Evolutionary conservation across 352 stramenopile genomes (phyloP).

Genomic region (Albugo candida): DNA sequence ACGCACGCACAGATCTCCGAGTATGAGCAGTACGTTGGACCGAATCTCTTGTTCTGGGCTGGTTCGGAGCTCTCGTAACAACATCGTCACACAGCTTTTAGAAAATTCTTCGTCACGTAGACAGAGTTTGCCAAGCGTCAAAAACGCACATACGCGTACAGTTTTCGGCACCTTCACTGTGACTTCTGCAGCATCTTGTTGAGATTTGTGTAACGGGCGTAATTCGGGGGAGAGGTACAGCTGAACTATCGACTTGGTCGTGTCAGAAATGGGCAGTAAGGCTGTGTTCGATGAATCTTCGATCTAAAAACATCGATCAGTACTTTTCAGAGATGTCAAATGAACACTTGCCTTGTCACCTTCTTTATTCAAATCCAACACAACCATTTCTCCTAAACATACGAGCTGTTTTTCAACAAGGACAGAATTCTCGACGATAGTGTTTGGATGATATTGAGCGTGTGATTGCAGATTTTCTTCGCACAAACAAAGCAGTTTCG

Average conservation of each 20-base stretch:
- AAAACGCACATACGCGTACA: constrained; percentile 84
- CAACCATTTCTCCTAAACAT: constrained; percentile 50
- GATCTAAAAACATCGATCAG: not conserved
- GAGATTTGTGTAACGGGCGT: constrained; percentile 6
- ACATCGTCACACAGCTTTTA: constrained; percentile 87
- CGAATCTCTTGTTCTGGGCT: constrained; percentile 70
- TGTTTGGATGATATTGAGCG: constrained; percentile 7
- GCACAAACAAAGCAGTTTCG: constrained; percentile 34
- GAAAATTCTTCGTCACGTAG: constrained; percentile 86
- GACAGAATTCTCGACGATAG: constrained; percentile 31
- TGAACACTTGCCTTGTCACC: constrained; percentile 20
- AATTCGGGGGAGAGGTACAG: constrained; percentile 31
- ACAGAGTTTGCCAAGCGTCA: constrained; percentile 89
- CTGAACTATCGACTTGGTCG: constrained; percentile 43
- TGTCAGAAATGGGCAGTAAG: constrained; percentile 26
- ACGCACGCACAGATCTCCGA: constrained; percentile 91
- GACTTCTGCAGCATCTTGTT: constrained; percentile 13
- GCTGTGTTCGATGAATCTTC: constrained; percentile 17
- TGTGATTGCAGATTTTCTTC: constrained; percentile 25
- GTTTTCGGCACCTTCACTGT: constrained; percentile 21
- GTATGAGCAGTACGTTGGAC: constrained; percentile 92
- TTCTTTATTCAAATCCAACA: constrained; percentile 66
- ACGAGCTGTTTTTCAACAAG: constrained; percentile 65
- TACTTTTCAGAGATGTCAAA: too few species aligned
- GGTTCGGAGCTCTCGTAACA: constrained; percentile 87